A percentile compares a stretch with the other conserved stretches of the same genome.
Evolutionary conservation across 192 early-diverging fungal genomes (phyloP).

Genomic region (Podochytrium sp.): DNA sequence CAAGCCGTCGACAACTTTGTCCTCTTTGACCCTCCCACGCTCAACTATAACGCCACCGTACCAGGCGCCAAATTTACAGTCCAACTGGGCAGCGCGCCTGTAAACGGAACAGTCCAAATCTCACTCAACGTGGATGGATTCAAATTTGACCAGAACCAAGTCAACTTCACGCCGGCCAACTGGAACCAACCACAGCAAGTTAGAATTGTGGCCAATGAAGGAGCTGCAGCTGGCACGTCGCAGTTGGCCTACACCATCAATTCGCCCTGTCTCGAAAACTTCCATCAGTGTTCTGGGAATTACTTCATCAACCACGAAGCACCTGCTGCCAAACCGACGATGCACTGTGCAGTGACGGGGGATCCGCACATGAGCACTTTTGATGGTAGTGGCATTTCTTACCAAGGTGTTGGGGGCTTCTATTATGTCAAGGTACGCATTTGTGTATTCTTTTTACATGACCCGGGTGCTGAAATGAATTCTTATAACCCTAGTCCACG

Average conservation of each 20-base stretch:
- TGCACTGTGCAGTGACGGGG: neutral
- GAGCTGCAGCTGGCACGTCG: neutral
- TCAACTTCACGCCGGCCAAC: neutral
- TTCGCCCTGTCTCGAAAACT: neutral
- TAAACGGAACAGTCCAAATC: neutral
- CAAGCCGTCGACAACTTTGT: neutral
- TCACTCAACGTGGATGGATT: neutral
- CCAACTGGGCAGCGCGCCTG: neutral
- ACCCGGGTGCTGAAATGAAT: too few relatives aligned
- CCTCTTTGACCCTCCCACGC: neutral
- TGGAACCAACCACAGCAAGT: conserved; percentile 4
- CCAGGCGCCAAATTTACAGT: neutral
- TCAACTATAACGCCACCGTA: neutral
- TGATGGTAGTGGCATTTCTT: neutral
- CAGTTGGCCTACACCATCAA: neutral
- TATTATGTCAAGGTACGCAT: neutral
- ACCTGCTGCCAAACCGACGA: neutral
- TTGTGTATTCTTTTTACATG: too few relatives aligned
- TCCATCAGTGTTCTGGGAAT: neutral
- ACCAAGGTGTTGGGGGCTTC: conserved; percentile 11
- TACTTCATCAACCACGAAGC: neutral
- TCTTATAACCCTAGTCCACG: too few relatives aligned
- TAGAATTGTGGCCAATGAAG: neutral
- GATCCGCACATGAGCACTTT: conserved; percentile 5
- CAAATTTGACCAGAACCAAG: neutral